Evolutionary conservation across 768 basidiomycete species (phyloP).

Genomic region (Lactifluus echinatus): DNA sequence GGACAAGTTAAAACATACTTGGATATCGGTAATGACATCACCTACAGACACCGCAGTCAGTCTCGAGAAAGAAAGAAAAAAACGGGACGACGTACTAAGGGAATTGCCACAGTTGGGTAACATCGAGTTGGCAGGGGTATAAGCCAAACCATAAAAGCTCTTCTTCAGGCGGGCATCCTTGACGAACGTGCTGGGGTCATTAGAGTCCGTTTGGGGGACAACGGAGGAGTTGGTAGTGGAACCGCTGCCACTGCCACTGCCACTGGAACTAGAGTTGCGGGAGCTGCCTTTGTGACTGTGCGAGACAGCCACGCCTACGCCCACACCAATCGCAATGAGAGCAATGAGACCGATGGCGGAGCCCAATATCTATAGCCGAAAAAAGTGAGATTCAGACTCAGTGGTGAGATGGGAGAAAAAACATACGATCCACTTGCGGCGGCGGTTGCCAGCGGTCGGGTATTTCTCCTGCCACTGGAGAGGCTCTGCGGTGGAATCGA

Average conservation of each 20-base stretch:
- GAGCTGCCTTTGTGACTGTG: constrained; percentile 22
- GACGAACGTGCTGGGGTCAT: constrained; percentile 70
- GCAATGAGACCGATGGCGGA: constrained; percentile 37
- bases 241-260: constrained; percentile 5
- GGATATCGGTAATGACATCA: constrained; percentile 61
- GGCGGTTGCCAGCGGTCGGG: neutral
- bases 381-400: neutral
- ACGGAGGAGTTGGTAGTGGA: constrained; percentile 12
- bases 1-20: constrained; percentile 34
- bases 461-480: constrained; percentile 11
- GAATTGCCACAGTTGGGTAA: constrained; percentile 59
- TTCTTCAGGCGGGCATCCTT: constrained; percentile 62
- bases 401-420: neutral
- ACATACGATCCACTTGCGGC: constrained; percentile 18
- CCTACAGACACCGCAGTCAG: constrained; percentile 24
- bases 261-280: constrained; percentile 4
- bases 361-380: constrained; percentile 40
- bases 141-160: constrained; percentile 80
- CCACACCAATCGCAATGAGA: constrained; percentile 50
- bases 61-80: neutral
- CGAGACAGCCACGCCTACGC: constrained; percentile 56
- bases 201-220: constrained; percentile 37
- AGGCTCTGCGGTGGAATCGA: neutral
- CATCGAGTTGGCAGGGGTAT: constrained; percentile 71
- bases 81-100: constrained; percentile 26